phyloP scores from a whole-genome alignment of 2,329 filamentous ascomycete genomes.

The Grosmannia penicillata region DNA sequence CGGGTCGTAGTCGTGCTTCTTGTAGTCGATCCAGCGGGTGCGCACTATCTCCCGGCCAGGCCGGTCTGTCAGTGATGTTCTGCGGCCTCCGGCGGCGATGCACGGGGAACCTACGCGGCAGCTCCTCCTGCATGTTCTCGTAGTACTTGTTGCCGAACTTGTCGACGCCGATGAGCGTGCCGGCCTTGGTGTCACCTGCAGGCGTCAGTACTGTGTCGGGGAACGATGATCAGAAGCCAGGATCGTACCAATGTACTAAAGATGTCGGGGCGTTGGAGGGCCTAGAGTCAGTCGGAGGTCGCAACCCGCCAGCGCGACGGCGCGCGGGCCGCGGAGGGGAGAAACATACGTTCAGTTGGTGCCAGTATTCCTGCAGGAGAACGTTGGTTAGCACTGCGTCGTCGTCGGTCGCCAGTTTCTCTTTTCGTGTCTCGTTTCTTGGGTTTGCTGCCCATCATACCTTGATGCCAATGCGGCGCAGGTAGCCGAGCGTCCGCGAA shows the following conservation, averaged over 20 bases:
- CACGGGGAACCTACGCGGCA: conserved; percentile 69
- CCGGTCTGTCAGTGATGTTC: neutral
- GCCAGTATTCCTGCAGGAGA: conserved; percentile 60
- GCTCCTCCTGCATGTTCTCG: conserved; percentile 88
- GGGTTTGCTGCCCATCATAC: conserved; percentile 30
- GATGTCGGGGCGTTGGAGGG: neutral
- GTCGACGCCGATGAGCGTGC: conserved; percentile 71
- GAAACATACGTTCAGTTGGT: conserved; percentile 87
- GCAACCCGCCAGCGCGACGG: no score
- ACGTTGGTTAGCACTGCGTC: neutral
- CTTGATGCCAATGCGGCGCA: conserved; percentile 81
- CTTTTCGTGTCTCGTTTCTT: neutral
- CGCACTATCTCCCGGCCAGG: conserved; percentile 62
- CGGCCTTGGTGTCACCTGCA: conserved; percentile 89
- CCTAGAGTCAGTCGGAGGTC: neutral
- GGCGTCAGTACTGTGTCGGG: neutral
- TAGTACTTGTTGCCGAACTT: conserved; percentile 95
- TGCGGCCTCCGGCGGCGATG: neutral
- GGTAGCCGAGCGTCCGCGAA: conserved; percentile 69
- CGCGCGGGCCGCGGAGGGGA: no score
- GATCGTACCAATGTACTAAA: conserved; percentile 4
- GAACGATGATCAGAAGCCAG: neutral
- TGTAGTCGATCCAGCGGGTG: conserved; percentile 96
- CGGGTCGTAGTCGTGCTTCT: conserved; percentile 70
- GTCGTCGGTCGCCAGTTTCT: neutral